Percentiles rank a stretch among this genome's conserved stretches.
These are phyloP conservation scores for Globisporangium alternatum DNA, from an alignment of 352 stramenopile genomes.

Conservation along the genomic window DNA sequence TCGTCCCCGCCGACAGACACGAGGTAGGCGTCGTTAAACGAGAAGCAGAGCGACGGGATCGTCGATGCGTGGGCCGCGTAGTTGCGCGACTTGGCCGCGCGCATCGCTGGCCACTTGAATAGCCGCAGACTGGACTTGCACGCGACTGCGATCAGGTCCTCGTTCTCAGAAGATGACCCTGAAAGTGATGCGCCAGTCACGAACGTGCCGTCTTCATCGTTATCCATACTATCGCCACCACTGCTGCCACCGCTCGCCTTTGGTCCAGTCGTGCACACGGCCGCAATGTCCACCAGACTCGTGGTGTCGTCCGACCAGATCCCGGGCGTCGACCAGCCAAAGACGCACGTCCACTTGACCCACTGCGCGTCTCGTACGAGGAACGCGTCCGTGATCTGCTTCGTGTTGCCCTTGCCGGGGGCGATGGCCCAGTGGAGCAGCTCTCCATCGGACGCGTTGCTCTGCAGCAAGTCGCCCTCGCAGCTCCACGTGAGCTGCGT, in stretches of 20 bases:
- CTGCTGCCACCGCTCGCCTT: slow-evolving; percentile 12
- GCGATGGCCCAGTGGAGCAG: slow-evolving; percentile 55
- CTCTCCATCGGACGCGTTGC: slow-evolving; percentile 70
- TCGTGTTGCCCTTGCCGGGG: slow-evolving; percentile 28
- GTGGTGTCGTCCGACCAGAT: slow-evolving; percentile 58
- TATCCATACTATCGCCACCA: not conserved
- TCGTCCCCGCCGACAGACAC: slow-evolving; percentile 60
- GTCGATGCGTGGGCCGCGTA: slow-evolving; percentile 45
- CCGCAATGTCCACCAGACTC: slow-evolving; percentile 49
- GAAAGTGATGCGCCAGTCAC: not conserved
- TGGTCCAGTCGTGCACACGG: slow-evolving; percentile 35
- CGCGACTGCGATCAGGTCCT: slow-evolving; percentile 50
- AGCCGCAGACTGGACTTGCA: slow-evolving; percentile 46
- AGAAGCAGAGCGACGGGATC: slow-evolving; percentile 50
- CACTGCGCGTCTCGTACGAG: slow-evolving; percentile 53
- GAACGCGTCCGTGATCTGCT: slow-evolving; percentile 66
- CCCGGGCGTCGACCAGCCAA: slow-evolving; percentile 60
- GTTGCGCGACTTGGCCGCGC: slow-evolving; percentile 35
- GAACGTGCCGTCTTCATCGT: not conserved
- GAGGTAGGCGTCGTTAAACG: slow-evolving; percentile 43
- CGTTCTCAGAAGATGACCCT: slow-evolving; percentile 7
- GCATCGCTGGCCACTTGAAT: slow-evolving; percentile 47
- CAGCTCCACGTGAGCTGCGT: slow-evolving; percentile 86
- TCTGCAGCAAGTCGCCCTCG: slow-evolving; percentile 77
- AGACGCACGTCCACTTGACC: slow-evolving; percentile 67